phyloP scores from a whole-genome alignment of 208 protist species.

The Balamuthia mandrillaris region DNA sequence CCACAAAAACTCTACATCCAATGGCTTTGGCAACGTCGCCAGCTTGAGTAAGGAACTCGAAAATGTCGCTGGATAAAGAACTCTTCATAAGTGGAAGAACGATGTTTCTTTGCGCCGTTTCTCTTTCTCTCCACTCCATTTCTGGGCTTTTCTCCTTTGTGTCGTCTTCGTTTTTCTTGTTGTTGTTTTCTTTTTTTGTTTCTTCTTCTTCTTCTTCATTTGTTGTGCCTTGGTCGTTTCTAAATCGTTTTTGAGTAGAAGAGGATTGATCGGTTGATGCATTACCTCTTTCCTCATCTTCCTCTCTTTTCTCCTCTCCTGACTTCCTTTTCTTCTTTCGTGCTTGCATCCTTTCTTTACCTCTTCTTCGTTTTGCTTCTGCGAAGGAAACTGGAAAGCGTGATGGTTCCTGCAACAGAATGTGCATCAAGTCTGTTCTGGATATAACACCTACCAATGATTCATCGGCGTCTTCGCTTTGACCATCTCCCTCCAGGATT shows the following conservation, averaged over 20 bases:
- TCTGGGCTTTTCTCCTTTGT: neutral
- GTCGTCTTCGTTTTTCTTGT: neutral
- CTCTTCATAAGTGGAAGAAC: neutral
- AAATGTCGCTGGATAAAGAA: neutral
- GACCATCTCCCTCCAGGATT: neutral
- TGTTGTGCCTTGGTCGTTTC: too few relatives aligned
- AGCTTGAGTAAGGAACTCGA: neutral
- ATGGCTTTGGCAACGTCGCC: constrained; percentile 5
- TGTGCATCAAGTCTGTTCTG: neutral
- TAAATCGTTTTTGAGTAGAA: too few relatives aligned
- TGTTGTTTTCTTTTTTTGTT: neutral
- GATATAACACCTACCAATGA: constrained; percentile 14
- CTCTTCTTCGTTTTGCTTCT: neutral
- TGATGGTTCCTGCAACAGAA: constrained; percentile 9
- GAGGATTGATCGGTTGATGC: too few relatives aligned
- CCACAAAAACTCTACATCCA: neutral
- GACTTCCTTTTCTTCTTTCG: neutral
- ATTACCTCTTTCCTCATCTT: neutral
- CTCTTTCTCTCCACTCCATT: too few relatives aligned
- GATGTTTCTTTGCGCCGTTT: too few relatives aligned
- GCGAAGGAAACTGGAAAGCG: constrained; percentile 30
- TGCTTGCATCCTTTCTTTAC: neutral
- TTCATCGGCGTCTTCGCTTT: neutral
- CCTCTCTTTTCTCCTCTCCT: neutral
- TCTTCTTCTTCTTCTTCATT: neutral